phyloP scores from a whole-genome alignment of 768 basidiomycete genomes.

The Mycena epipterygia region DNA sequence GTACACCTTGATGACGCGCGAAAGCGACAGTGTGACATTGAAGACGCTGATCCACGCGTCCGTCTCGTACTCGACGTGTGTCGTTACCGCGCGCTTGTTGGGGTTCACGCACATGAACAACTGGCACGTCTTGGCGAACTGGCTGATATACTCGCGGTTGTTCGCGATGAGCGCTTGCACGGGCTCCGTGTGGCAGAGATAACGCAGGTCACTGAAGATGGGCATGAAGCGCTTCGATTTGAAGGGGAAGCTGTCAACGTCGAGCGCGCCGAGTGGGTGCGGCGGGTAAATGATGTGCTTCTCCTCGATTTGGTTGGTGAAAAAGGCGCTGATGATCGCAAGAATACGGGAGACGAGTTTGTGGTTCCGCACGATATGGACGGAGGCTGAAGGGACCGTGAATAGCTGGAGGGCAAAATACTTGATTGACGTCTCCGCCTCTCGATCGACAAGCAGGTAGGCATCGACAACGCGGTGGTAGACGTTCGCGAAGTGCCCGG shows the following conservation, averaged over 20 bases:
- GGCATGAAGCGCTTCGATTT: constrained; percentile 97
- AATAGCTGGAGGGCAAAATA: constrained; percentile 95
- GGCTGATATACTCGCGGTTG: constrained; percentile 73
- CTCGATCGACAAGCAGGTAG: constrained; percentile 92
- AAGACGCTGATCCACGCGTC: constrained; percentile 98
- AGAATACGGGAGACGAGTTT: constrained; percentile 83
- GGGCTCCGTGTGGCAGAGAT: constrained; percentile 83
- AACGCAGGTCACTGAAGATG: constrained; percentile 91
- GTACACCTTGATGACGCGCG: constrained; percentile 89
- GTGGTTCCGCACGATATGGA: constrained; percentile 81
- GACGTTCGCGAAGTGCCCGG: constrained; percentile 85
- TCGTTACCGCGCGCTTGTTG: constrained; percentile 83
- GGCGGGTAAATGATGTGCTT: constrained; percentile 72
- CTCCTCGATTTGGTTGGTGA: constrained; percentile 88
- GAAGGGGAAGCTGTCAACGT: constrained; percentile 90
- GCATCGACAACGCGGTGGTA: constrained; percentile 92
- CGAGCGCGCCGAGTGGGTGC: constrained; percentile 53
- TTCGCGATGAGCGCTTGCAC: constrained; percentile 86
- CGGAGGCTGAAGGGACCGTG: constrained; percentile 89
- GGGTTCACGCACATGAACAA: constrained; percentile 96
- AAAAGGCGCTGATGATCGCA: constrained; percentile 90
- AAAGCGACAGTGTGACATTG: constrained; percentile 92
- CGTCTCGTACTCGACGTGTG: constrained; percentile 95
- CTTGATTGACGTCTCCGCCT: constrained; percentile 95
- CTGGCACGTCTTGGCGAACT: constrained; percentile 83